Percentiles rank a stretch among this genome's conserved stretches.
Conservation (phyloP, 108 stramenopile species). For the Fragilaria crotonensis region DNA sequence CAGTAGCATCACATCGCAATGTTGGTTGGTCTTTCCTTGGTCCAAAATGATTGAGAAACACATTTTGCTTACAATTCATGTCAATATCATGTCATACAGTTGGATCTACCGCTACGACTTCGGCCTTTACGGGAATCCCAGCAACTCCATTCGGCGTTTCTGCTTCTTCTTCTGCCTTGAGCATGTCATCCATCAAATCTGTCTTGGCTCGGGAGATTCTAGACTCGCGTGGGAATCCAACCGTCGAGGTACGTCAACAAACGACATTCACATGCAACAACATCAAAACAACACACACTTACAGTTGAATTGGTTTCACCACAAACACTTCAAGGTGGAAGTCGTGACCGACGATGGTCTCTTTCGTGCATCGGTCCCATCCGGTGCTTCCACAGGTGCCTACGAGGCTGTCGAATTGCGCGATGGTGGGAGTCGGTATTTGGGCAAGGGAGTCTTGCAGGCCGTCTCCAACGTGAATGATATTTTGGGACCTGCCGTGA, state of each 20-base stretch:
- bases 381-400: constrained; percentile 95
- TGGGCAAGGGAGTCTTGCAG: constrained; percentile 94
- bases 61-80: too few relatives aligned
- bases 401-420: constrained; percentile 98
- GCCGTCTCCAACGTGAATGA: constrained; percentile 96
- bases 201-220: constrained; percentile 94
- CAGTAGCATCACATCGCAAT: too few relatives aligned
- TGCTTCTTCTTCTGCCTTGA: constrained; percentile 6
- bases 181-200: constrained; percentile 77
- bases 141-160: constrained; percentile 2
- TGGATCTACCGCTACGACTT: constrained; percentile 20
- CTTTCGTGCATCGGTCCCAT: constrained; percentile 90
- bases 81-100: too few relatives aligned
- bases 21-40: too few relatives aligned
- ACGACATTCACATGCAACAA: constrained; percentile 45
- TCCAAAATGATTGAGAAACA: too few relatives aligned
- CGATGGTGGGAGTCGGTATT: constrained; percentile 95
- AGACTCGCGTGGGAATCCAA: constrained; percentile 99
- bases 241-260: too few relatives aligned
- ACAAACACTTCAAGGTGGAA: too few relatives aligned
- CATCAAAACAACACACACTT: constrained; percentile 14
- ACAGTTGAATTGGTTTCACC: background rate
- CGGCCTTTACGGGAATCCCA: constrained; percentile 6
- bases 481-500: constrained; percentile 81
- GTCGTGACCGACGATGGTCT: constrained; percentile 72